Evolutionary conservation across 129 eudicot species (phyloP), one percentile per base, ranked within the genome.

Genomic region (Apium graveolens): DNA sequence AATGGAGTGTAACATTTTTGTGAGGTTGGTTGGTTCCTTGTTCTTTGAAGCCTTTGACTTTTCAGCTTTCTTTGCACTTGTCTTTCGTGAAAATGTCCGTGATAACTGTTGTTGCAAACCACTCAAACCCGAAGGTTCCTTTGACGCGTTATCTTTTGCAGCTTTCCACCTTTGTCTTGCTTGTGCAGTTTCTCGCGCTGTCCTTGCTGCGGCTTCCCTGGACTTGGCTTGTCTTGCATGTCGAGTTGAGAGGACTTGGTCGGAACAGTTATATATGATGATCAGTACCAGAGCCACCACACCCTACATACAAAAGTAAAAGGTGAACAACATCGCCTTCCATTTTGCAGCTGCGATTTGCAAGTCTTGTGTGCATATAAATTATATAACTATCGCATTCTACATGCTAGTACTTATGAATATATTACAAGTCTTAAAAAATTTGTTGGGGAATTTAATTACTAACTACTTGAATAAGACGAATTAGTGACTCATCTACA

Each of bases 191-290:
- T 96, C 97, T 21, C 94, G 87, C 24, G 97, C 99, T 75, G 90
- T 87, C 75, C 87, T 87, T 34, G 89, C 88, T 74, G 99, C 99
- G 11, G 88, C 91, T 88, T 96, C 99, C 80, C 99, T 86, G 60
- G 99, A 92, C 71, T 86, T 89, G 49, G 99, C 99, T 78, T 88
- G 80, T 80, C 91, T 92, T 86, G 82, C 90, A 45, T 87, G 83
- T 18, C 93, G 85, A 78, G 96, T 96, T 27, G 91, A 83, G 45
- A 96, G 87, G 77, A 96, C 91, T 90, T 92, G 99, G 81, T 96
- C 99, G 29, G 99, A 96, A 84, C 88, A 96, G 79, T 92, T 96
- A 73, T 96, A 92, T 24, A 96, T 82, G 20, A 96, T 84, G 14
- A 92, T 88, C 81, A 96, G 84, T 80, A 90, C 81, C 57, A 91